phyloP scores from a whole-genome alignment of 2,329 filamentous ascomycete genomes.

The Colletotrichum agaves region DNA sequence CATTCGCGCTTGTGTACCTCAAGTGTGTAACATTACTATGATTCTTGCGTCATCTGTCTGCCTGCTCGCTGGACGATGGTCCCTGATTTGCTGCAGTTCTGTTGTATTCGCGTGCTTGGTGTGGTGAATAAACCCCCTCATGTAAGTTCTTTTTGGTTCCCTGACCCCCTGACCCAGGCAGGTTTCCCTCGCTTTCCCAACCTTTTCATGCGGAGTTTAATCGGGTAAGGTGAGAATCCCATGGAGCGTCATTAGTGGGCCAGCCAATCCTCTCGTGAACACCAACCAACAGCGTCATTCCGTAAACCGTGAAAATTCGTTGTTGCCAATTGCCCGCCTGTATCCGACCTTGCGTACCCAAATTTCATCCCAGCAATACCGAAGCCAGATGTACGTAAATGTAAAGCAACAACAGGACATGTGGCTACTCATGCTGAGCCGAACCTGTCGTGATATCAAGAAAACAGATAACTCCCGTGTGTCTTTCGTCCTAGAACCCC shows the following conservation, averaged over 20 bases:
- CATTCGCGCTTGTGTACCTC: too few relatives aligned
- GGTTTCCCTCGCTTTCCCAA: too few relatives aligned
- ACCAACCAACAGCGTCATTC: neutral
- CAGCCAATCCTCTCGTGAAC: neutral
- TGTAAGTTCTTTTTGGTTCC: too few relatives aligned
- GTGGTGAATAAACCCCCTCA: neutral
- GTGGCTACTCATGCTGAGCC: neutral
- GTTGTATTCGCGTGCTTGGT: neutral
- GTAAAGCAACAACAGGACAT: neutral
- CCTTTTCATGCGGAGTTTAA: slow-evolving; percentile 1
- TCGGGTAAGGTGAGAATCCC: neutral
- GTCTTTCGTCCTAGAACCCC: slow-evolving; percentile 28
- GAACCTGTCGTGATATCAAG: slow-evolving; percentile 10
- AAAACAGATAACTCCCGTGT: neutral
- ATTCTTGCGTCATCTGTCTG: neutral
- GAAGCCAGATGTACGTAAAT: neutral
- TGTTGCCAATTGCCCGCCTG: neutral
- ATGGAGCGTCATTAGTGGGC: neutral
- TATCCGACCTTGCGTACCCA: neutral
- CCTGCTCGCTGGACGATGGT: neutral
- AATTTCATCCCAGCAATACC: neutral
- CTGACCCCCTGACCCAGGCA: too few relatives aligned
- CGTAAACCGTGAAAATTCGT: slow-evolving; percentile 4
- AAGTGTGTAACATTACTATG: too few relatives aligned
- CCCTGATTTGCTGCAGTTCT: neutral